Conservation (phyloP, 2,329 filamentous ascomycete species). For the Talaromyces marneffei region DNA sequence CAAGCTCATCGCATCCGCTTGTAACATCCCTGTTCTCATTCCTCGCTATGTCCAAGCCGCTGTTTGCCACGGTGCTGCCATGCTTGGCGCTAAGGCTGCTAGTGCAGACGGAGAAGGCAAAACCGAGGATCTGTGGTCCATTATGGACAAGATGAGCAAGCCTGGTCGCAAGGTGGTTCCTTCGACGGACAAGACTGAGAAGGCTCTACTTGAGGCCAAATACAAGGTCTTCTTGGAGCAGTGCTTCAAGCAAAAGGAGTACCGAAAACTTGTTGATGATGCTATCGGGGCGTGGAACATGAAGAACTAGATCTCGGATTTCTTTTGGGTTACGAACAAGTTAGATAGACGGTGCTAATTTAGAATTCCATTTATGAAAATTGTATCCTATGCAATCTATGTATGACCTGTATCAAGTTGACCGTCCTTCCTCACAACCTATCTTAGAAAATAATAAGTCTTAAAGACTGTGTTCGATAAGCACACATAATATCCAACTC, state of each 20-base stretch:
- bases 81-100: conserved; percentile 96
- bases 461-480: too few species aligned
- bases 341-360: neutral
- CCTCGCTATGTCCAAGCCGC: conserved; percentile 91
- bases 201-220: conserved; percentile 75
- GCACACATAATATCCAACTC: too few species aligned
- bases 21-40: conserved; percentile 87
- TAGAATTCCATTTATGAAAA: neutral
- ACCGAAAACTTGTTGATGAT: conserved; percentile 71
- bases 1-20: conserved; percentile 82
- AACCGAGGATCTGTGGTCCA: conserved; percentile 85
- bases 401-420: neutral
- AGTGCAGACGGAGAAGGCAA: conserved; percentile 69
- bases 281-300: conserved; percentile 43
- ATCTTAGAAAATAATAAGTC: too few species aligned
- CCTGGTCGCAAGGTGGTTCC: conserved; percentile 78
- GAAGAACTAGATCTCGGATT: neutral
- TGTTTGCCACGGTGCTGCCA: conserved; percentile 95
- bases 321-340: neutral
- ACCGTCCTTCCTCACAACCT: neutral
- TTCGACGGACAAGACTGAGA: conserved; percentile 64
- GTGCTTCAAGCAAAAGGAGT: conserved; percentile 76
- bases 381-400: neutral
- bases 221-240: conserved; percentile 95
- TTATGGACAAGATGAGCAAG: conserved; percentile 98